Evolutionary conservation across 1,284 basidiomycete species (phyloP).

Genomic region (Irpex rosettiformis): DNA sequence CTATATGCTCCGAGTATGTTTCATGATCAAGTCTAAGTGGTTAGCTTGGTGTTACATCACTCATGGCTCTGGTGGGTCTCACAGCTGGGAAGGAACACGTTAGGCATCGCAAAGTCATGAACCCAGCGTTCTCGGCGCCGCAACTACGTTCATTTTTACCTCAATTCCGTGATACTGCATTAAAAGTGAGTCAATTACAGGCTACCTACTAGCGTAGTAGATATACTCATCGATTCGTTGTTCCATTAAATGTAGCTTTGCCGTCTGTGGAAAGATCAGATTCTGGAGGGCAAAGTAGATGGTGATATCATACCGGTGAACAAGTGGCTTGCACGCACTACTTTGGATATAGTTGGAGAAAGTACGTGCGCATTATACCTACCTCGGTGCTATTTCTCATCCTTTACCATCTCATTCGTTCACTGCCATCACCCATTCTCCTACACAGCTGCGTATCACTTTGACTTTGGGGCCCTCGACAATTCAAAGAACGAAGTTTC

Average conservation of each 20-base stretch:
- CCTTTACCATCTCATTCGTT: background rate
- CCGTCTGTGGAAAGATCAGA: slow-evolving; percentile 17
- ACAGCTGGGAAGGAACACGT: slow-evolving; percentile 19
- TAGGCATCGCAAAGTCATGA: slow-evolving; percentile 29
- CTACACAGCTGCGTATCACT: slow-evolving; percentile 21
- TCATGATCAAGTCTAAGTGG: too few relatives aligned
- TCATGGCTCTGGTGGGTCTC: background rate
- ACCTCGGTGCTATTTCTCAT: too few relatives aligned
- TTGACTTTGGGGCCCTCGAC: slow-evolving; percentile 28
- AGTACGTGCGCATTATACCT: slow-evolving; percentile 4
- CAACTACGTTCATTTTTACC: slow-evolving; percentile 22
- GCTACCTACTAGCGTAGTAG: background rate
- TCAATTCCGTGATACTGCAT: slow-evolving; percentile 16
- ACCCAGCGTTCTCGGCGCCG: slow-evolving; percentile 23
- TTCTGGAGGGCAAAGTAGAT: background rate
- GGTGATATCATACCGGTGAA: slow-evolving; percentile 6
- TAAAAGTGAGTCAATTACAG: background rate
- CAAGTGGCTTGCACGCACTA: slow-evolving; percentile 10
- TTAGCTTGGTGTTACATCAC: background rate
- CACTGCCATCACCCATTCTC: background rate
- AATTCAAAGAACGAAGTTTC: slow-evolving; percentile 22
- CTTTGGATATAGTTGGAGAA: slow-evolving; percentile 13
- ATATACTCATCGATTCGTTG: background rate
- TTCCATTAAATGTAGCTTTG: slow-evolving; percentile 10
- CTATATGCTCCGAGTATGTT: slow-evolving; percentile 19